Evolutionary conservation across 2,329 filamentous ascomycete genomes (phyloP).

Genomic region (Beauveria australis): DNA sequence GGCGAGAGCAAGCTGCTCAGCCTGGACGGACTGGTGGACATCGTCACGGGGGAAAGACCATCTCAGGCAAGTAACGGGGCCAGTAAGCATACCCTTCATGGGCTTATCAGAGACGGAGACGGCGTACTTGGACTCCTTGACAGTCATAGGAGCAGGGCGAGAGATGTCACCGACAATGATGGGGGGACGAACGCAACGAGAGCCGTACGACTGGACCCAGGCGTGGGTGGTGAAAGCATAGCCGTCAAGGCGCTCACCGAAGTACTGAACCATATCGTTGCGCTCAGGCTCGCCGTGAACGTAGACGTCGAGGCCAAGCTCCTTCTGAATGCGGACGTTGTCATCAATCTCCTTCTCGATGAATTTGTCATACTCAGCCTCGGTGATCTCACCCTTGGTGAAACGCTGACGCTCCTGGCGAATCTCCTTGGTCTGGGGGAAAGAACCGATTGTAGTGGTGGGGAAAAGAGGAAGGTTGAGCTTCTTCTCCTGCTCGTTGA

Average conservation of each 20-base stretch:
- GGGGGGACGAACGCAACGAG: slow-evolving; percentile 93
- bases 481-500: slow-evolving; percentile 80
- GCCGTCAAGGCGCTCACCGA: slow-evolving; percentile 91
- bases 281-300: slow-evolving; percentile 99
- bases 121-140: slow-evolving; percentile 99
- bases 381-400: slow-evolving; percentile 95
- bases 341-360: slow-evolving; percentile 98
- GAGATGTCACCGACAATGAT: slow-evolving; percentile 99
- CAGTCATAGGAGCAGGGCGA: slow-evolving; percentile 92
- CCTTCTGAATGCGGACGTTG: slow-evolving; percentile 93
- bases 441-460: slow-evolving; percentile 97
- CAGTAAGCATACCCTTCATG: slow-evolving; percentile 99
- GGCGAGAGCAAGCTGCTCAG: slow-evolving; percentile 95
- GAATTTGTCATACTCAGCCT: slow-evolving; percentile 93
- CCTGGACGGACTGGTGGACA: slow-evolving; percentile 97
- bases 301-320: slow-evolving; percentile 92
- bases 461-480: slow-evolving; percentile 95
- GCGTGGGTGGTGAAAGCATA: slow-evolving; percentile 99
- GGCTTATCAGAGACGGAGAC: slow-evolving; percentile 94
- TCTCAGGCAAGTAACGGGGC: slow-evolving; percentile 94
- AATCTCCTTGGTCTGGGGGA: slow-evolving; percentile 99
- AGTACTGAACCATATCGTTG: slow-evolving; percentile 99
- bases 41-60: slow-evolving; percentile 99
- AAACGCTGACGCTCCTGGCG: slow-evolving; percentile 95
- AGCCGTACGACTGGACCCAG: slow-evolving; percentile 98